Evolutionary conservation across 1,139 yeast species (phyloP).

Genomic region (Scheffersomyces illinoinensis): DNA sequence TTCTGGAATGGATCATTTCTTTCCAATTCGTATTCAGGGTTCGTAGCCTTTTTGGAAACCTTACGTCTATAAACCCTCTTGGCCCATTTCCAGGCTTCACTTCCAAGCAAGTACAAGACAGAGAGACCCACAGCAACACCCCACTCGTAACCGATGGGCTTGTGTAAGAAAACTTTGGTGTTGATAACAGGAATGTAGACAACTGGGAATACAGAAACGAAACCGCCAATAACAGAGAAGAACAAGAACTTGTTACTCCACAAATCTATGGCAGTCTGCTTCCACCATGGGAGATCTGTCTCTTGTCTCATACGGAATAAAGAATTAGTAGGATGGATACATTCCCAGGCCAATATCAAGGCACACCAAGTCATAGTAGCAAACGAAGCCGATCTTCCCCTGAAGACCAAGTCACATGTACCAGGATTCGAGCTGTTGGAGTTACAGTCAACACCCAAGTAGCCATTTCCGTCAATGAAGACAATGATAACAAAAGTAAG

Average conservation of each 20-base stretch:
- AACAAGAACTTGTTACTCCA: constrained; percentile 79
- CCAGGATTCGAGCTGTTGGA: constrained; percentile 16
- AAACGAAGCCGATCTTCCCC: constrained; percentile 80
- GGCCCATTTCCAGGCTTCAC: constrained; percentile 66
- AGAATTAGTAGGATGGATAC: constrained; percentile 73
- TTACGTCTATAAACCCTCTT: constrained; percentile 60
- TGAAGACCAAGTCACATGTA: constrained; percentile 64
- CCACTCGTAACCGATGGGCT: constrained; percentile 80
- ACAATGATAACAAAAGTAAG: constrained; percentile 65
- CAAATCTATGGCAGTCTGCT: constrained; percentile 56
- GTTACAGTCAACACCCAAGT: constrained; percentile 70
- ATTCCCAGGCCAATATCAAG: constrained; percentile 86
- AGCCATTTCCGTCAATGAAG: constrained; percentile 66
- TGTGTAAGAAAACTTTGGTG: constrained; percentile 72
- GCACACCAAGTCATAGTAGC: constrained; percentile 92
- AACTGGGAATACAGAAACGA: constrained; percentile 75
- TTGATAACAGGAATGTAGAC: constrained; percentile 88
- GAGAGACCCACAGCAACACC: constrained; percentile 72
- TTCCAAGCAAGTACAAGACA: constrained; percentile 56
- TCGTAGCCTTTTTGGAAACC: constrained; percentile 35
- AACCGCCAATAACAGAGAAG: constrained; percentile 80
- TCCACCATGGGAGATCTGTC: constrained; percentile 59
- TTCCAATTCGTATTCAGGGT: constrained; percentile 68
- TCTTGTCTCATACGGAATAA: constrained; percentile 76
- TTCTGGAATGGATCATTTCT: constrained; percentile 63